phyloP scores from a whole-genome alignment of 2,329 filamentous ascomycete species.

The Coniochaeta pulveracea region DNA sequence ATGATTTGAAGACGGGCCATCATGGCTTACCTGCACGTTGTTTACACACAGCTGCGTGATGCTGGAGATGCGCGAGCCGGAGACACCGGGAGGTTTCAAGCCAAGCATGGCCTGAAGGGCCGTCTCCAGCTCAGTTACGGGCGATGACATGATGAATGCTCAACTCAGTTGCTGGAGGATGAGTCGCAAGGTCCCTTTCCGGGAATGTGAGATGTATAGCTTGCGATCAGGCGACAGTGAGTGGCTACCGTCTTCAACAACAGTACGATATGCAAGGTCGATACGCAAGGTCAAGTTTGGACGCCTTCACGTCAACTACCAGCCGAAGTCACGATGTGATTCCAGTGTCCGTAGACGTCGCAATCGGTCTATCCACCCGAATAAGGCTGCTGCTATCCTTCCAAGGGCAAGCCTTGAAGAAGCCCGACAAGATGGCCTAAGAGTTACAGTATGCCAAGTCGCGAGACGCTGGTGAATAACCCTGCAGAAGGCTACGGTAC shows the following conservation, averaged over 20 bases:
- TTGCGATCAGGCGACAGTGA: background rate
- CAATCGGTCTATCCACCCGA: too few relatives aligned
- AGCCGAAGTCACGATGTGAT: slow-evolving; percentile 3
- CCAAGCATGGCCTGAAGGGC: slow-evolving; percentile 85
- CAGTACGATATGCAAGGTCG: slow-evolving; percentile 5
- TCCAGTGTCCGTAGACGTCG: too few relatives aligned
- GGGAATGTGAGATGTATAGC: background rate
- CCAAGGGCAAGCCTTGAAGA: too few relatives aligned
- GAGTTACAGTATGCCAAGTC: slow-evolving; percentile 1
- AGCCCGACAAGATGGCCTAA: too few relatives aligned
- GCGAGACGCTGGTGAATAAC: too few relatives aligned
- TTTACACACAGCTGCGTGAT: slow-evolving; percentile 80
- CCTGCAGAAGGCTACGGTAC: slow-evolving; percentile 1
- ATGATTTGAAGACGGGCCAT: slow-evolving; percentile 16
- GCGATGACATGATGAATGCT: slow-evolving; percentile 54
- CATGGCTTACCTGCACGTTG: slow-evolving; percentile 71
- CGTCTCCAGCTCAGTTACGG: slow-evolving; percentile 82
- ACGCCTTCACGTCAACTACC: slow-evolving; percentile 3
- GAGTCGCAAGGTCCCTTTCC: too few relatives aligned
- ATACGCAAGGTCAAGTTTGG: background rate
- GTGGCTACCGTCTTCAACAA: slow-evolving; percentile 1
- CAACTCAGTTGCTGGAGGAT: slow-evolving; percentile 8
- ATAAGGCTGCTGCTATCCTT: too few relatives aligned
- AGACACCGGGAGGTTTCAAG: slow-evolving; percentile 88
- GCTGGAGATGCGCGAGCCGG: slow-evolving; percentile 78